phyloP scores from a whole-genome alignment of 768 basidiomycete genomes.

The Astraeus odoratus region DNA sequence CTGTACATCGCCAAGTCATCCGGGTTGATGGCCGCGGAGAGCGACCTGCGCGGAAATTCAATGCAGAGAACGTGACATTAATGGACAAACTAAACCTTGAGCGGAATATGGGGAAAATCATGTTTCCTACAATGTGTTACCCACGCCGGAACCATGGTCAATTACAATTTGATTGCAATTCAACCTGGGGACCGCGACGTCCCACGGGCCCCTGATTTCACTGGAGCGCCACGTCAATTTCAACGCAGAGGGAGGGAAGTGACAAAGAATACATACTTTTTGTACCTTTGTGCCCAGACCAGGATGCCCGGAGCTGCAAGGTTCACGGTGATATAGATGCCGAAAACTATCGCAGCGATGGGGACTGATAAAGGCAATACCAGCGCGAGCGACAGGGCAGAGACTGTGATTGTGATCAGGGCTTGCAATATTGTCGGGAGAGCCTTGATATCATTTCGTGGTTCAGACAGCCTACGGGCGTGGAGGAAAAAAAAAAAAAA shows the following conservation, averaged over 20 bases:
- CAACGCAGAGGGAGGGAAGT: conserved; percentile 8
- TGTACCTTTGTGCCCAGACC: conserved; percentile 82
- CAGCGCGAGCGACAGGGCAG: conserved; percentile 43
- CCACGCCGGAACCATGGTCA: conserved; percentile 19
- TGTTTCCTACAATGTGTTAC: conserved; percentile 18
- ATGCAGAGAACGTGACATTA: conserved; percentile 10
- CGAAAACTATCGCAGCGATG: conserved; percentile 45
- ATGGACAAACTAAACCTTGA: conserved; percentile 10
- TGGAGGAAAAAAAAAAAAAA: conserved; percentile 1
- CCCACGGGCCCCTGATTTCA: conserved; percentile 88
- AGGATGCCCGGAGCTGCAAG: conserved; percentile 69
- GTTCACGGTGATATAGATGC: conserved; percentile 49
- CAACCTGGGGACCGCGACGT: conserved; percentile 73
- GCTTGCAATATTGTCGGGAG: conserved; percentile 41
- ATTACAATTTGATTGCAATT: conserved; percentile 39
- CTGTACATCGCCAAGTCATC: too few relatives aligned
- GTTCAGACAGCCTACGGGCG: conserved; percentile 8
- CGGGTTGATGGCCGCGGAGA: conserved; percentile 20
- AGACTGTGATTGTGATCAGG: conserved; percentile 47
- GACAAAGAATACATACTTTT: conserved; percentile 53
- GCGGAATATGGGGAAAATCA: conserved; percentile 22
- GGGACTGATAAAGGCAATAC: conserved; percentile 48
- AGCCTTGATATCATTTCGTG: conserved; percentile 31
- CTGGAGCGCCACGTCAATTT: conserved; percentile 32
- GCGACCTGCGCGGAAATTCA: conserved; percentile 20